Evolutionary conservation across 1,284 basidiomycete genomes (phyloP).

Genomic region (Ustilago shanxiensis): DNA sequence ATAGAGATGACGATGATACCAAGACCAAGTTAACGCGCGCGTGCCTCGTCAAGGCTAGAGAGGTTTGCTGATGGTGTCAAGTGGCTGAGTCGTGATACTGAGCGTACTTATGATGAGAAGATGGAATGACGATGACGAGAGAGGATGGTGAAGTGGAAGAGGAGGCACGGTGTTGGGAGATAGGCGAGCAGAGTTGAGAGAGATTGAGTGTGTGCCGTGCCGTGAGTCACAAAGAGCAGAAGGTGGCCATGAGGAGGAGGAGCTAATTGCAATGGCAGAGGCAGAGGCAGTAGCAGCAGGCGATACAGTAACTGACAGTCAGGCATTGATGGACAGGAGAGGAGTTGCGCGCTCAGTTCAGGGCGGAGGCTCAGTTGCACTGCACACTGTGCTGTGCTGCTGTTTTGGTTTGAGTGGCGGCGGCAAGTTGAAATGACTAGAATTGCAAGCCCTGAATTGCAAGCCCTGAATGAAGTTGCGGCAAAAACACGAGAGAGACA

Average conservation of each 20-base stretch:
- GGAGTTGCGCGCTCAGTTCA: not conserved
- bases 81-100: constrained; percentile 7
- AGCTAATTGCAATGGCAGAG: too few species aligned
- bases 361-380: not conserved
- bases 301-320: too few species aligned
- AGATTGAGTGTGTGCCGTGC: not conserved
- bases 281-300: not conserved
- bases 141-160: not conserved
- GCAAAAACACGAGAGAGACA: too few species aligned
- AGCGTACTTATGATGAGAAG: not conserved
- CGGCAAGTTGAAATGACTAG: not conserved
- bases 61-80: constrained; percentile 11
- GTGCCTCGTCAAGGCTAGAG: not conserved
- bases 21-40: not conserved
- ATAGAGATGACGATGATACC: too few species aligned
- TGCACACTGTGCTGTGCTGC: not conserved
- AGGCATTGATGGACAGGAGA: too few species aligned
- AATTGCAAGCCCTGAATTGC: too few species aligned
- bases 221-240: not conserved
- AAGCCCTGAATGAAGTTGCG: not conserved
- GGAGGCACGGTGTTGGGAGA: constrained; percentile 36
- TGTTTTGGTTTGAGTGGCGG: not conserved
- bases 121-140: not conserved
- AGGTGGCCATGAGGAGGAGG: not conserved
- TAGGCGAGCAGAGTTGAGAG: constrained; percentile 9